These are phyloP conservation scores for Coemansia sp. DNA, from an alignment of 192 early-diverging fungal species.

Conservation along the genomic window DNA sequence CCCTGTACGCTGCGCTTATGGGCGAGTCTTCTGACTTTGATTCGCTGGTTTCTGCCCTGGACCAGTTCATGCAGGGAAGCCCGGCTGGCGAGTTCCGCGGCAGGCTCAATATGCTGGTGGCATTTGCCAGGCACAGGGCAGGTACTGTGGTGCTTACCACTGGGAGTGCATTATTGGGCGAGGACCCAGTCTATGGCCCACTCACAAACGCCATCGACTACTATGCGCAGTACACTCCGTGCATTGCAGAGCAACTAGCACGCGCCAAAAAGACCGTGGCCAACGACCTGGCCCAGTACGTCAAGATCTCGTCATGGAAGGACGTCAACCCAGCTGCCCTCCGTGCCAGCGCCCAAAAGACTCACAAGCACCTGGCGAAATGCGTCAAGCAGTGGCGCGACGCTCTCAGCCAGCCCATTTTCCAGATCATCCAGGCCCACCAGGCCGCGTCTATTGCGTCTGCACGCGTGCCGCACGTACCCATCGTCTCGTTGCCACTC, in stretches of 20 bases:
- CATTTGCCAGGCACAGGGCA: conserved; percentile 52
- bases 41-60: conserved; percentile 63
- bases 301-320: conserved; percentile 95
- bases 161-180: not conserved
- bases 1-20: conserved; percentile 56
- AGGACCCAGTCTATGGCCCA: conserved; percentile 32
- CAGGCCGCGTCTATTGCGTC: conserved; percentile 21
- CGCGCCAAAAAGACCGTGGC: conserved; percentile 68
- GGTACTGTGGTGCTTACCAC: no score
- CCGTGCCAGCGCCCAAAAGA: conserved; percentile 82
- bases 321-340: conserved; percentile 93
- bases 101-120: conserved; percentile 66
- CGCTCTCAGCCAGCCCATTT: conserved; percentile 71
- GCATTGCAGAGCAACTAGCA: conserved; percentile 58
- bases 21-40: not conserved
- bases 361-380: conserved; percentile 88
- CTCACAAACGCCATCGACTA: conserved; percentile 70
- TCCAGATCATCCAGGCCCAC: conserved; percentile 43
- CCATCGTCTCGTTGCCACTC: conserved; percentile 23
- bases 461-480: conserved; percentile 18
- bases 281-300: conserved; percentile 88
- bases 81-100: conserved; percentile 75
- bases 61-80: conserved; percentile 77
- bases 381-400: conserved; percentile 83
- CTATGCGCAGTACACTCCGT: conserved; percentile 71